Conservation (phyloP, 1,139 yeast genomes). For the Geotrichum klebahnii region DNA sequence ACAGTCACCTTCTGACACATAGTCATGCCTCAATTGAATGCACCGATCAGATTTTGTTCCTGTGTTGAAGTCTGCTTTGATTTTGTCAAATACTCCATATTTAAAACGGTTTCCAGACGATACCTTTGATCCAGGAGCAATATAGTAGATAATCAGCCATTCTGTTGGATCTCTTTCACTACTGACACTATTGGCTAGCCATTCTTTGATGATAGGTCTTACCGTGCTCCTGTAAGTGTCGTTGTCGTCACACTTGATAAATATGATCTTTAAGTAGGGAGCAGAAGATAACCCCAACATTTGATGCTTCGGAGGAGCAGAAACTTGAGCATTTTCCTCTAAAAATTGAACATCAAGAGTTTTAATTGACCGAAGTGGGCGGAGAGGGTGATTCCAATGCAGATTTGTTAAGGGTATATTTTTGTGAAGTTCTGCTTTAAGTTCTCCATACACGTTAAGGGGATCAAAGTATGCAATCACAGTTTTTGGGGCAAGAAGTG, state of each 20-base stretch:
- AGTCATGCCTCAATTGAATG: slow-evolving; percentile 39
- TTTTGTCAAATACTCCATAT: slow-evolving; percentile 59
- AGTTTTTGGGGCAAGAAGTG: slow-evolving; percentile 30
- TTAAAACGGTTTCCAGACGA: slow-evolving; percentile 46
- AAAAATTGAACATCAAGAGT: slow-evolving; percentile 54
- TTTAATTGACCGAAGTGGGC: slow-evolving; percentile 66
- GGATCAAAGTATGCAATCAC: slow-evolving; percentile 81
- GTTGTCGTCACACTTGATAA: slow-evolving; percentile 59
- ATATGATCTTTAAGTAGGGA: slow-evolving; percentile 65
- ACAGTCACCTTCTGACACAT: slow-evolving; percentile 40
- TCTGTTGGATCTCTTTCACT: slow-evolving; percentile 49
- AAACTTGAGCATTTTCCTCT: slow-evolving; percentile 55
- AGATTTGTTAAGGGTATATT: slow-evolving; percentile 66
- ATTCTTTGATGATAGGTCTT: slow-evolving; percentile 74
- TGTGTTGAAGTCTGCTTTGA: slow-evolving; percentile 59
- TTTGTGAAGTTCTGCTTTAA: slow-evolving; percentile 50
- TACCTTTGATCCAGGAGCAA: slow-evolving; percentile 44
- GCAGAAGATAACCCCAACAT: slow-evolving; percentile 43
- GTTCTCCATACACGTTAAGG: slow-evolving; percentile 55
- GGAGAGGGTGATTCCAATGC: slow-evolving; percentile 66
- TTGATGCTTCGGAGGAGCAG: slow-evolving; percentile 40
- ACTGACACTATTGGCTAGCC: slow-evolving; percentile 57
- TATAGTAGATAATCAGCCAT: slow-evolving; percentile 60
- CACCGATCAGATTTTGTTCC: slow-evolving; percentile 39
- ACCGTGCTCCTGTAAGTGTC: slow-evolving; percentile 72